Conservation (phyloP, 2,329 filamentous ascomycete species). For the Botrytis tulipae region DNA sequence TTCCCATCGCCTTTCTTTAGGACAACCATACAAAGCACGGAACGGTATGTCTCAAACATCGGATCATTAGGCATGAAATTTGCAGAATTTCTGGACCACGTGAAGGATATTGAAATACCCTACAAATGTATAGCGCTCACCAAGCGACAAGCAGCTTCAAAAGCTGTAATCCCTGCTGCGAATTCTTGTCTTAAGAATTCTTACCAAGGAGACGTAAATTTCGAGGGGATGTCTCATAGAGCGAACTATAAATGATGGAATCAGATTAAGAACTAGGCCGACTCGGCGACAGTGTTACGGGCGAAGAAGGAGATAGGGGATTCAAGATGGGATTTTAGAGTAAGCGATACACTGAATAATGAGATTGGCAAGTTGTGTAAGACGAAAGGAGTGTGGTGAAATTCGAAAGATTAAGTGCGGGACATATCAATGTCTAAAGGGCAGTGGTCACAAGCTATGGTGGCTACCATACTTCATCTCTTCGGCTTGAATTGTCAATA, state of each 20-base stretch:
- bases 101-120: not conserved
- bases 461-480: not conserved
- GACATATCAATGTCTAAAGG: not conserved
- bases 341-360: not conserved
- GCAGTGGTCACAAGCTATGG: not conserved
- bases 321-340: not conserved
- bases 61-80: not conserved
- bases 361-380: not conserved
- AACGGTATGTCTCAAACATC: not conserved
- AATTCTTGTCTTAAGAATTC: too few relatives aligned
- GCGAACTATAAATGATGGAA: not conserved
- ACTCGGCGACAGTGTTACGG: not conserved
- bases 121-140: accelerated
- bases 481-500: not conserved
- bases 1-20: not conserved
- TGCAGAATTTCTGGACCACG: not conserved
- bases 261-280: not conserved
- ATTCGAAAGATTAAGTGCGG: not conserved
- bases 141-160: not conserved
- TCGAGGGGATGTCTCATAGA: not conserved
- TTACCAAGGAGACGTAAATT: not conserved
- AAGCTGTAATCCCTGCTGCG: not conserved
- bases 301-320: not conserved
- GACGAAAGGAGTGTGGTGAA: not conserved
- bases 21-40: not conserved